These are phyloP conservation scores for Brassica juncea DNA, from an alignment of 345 rosid species.

Conservation along the genomic window DNA sequence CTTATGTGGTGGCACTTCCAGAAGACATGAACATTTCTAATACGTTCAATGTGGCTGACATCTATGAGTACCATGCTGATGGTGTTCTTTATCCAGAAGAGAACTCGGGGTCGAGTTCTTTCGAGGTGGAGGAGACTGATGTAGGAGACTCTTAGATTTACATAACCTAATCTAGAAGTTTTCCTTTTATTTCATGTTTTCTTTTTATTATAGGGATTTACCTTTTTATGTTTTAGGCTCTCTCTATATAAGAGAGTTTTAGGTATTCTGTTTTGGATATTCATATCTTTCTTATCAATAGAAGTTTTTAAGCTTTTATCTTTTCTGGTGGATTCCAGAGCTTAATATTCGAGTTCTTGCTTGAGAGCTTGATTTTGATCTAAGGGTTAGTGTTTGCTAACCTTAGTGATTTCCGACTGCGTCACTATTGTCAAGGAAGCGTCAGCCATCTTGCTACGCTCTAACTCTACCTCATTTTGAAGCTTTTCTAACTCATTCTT, in stretches of 20 bases:
- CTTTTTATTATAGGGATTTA: no score
- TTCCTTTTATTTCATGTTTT: not conserved
- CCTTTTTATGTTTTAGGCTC: no score
- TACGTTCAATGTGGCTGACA: not conserved
- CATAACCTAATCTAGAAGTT: not conserved
- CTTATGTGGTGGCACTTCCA: no score
- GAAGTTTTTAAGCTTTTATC: no score
- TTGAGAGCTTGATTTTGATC: not conserved
- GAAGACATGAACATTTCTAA: no score
- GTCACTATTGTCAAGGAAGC: constrained; percentile 47
- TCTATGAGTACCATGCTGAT: not conserved
- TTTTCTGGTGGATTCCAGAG: not conserved
- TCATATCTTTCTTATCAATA: no score
- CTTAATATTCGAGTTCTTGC: not conserved
- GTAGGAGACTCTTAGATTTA: no score
- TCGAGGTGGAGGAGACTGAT: not conserved
- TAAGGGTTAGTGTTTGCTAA: no score
- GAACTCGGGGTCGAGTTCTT: not conserved
- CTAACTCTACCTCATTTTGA: constrained; percentile 58
- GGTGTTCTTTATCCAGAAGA: not conserved
- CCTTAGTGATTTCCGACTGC: no score
- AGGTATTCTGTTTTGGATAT: no score
- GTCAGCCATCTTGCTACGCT: constrained; percentile 51
- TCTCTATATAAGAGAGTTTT: not conserved
- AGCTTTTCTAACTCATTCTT: constrained; percentile 61